phyloP scores from a whole-genome alignment of 192 early-diverging fungal genomes.

The Thamnidium elegans region DNA sequence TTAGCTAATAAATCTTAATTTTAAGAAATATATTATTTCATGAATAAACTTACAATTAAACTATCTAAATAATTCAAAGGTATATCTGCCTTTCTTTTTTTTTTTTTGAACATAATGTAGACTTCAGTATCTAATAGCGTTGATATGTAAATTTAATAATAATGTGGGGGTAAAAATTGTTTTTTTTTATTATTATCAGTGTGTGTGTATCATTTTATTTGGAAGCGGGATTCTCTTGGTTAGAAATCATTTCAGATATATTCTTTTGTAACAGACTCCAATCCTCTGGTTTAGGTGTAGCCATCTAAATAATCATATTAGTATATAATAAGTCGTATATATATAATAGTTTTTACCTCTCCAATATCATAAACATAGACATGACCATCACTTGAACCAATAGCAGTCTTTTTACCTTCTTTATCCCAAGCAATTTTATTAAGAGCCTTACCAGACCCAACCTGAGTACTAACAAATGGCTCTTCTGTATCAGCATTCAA shows the following conservation, averaged over 20 bases:
- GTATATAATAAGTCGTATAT: background rate
- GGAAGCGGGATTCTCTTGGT: conserved; percentile 36
- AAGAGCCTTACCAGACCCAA: conserved; percentile 67
- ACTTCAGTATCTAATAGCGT: no score
- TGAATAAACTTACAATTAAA: no score
- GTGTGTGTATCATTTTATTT: conserved; percentile 19
- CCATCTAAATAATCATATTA: conserved; percentile 34
- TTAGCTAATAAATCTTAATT: no score
- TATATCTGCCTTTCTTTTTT: no score
- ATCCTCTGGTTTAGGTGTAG: conserved; percentile 49
- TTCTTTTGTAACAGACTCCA: conserved; percentile 52
- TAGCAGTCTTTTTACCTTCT: conserved; percentile 73
- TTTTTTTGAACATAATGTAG: no score
- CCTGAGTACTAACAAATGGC: conserved; percentile 54
- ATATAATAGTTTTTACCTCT: conserved; percentile 56
- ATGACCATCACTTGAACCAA: conserved; percentile 82
- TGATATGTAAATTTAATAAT: no score
- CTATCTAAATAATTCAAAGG: no score
- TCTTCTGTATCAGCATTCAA: conserved; percentile 85
- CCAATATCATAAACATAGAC: conserved; percentile 92
- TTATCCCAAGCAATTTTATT: conserved; percentile 96
- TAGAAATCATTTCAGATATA: conserved; percentile 52
- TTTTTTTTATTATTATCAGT: no score
- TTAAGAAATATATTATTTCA: no score
- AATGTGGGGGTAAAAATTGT: no score